phyloP scores from a whole-genome alignment of 768 basidiomycete genomes.

The Flagelloscypha sp. region DNA sequence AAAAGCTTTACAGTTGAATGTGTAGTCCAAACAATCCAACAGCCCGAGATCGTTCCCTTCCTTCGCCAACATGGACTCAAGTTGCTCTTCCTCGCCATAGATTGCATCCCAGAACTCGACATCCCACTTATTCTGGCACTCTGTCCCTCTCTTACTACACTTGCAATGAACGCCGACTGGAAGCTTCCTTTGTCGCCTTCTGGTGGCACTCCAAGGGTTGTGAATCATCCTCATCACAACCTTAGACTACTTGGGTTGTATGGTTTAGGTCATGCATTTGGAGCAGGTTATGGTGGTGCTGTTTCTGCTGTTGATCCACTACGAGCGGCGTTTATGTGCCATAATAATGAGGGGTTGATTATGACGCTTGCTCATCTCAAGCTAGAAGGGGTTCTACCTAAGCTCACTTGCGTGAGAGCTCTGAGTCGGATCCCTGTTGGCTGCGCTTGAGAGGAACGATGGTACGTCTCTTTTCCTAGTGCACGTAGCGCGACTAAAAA shows the following conservation, averaged over 20 bases:
- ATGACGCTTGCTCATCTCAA: slow-evolving; percentile 46
- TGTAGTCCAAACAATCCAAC: slow-evolving; percentile 30
- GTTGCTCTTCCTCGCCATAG: slow-evolving; percentile 59
- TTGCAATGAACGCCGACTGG: slow-evolving; percentile 77
- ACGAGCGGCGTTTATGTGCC: slow-evolving; percentile 22
- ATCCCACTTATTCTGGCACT: slow-evolving; percentile 51
- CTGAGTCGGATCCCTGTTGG: slow-evolving; percentile 47
- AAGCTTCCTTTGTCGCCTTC: slow-evolving; percentile 22
- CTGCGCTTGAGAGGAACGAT: slow-evolving; percentile 46
- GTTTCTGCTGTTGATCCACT: slow-evolving; percentile 35
- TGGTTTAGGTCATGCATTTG: slow-evolving; percentile 62
- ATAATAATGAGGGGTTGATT: slow-evolving; percentile 41
- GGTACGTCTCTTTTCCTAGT: too few species aligned
- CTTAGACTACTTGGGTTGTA: slow-evolving; percentile 62
- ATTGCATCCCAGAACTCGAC: slow-evolving; percentile 49
- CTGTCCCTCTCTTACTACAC: slow-evolving; percentile 53
- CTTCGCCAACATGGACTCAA: slow-evolving; percentile 47
- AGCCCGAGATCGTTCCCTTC: slow-evolving; percentile 55
- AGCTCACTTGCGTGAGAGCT: slow-evolving; percentile 48
- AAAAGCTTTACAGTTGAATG: slow-evolving; percentile 50
- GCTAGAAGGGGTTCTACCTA: too few species aligned
- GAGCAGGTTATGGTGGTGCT: slow-evolving; percentile 44
- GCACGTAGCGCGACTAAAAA: slow-evolving; percentile 29
- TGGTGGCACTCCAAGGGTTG: slow-evolving; percentile 29
- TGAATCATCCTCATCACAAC: slow-evolving; percentile 44